Evolutionary conservation across 768 basidiomycete genomes (phyloP).

Genomic region (Suillus decipiens): DNA sequence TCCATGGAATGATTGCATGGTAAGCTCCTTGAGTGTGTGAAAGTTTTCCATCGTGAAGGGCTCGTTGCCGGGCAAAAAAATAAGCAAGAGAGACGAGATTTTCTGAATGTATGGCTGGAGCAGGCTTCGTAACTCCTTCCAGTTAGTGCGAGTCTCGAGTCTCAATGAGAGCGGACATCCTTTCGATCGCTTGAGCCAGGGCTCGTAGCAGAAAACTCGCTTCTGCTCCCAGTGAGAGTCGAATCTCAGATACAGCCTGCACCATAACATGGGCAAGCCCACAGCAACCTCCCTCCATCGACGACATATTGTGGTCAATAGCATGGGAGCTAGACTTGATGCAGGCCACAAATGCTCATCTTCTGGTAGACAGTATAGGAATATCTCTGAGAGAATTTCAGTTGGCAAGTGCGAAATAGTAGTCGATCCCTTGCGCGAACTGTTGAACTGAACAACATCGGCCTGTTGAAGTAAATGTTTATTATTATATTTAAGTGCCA

Average conservation of each 20-base stretch:
- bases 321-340: constrained; percentile 33
- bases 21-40: constrained; percentile 21
- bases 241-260: constrained; percentile 15
- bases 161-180: background rate
- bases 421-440: constrained; percentile 21
- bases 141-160: background rate
- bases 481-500: background rate
- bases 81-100: constrained; percentile 7
- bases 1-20: background rate
- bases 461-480: background rate
- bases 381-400: constrained; percentile 51
- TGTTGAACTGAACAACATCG: constrained; percentile 18
- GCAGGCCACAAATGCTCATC: constrained; percentile 28
- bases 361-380: constrained; percentile 37
- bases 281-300: constrained; percentile 43
- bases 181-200: background rate
- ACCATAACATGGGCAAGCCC: constrained; percentile 48
- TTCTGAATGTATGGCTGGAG: constrained; percentile 22
- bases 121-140: background rate
- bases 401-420: constrained; percentile 42
- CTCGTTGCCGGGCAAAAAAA: background rate
- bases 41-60: constrained; percentile 10
- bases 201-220: background rate
- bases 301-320: constrained; percentile 42
- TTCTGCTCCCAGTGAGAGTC: too few relatives aligned